Conservation (phyloP, 345 rosid genomes). For the Hypericum perforatum region DNA sequence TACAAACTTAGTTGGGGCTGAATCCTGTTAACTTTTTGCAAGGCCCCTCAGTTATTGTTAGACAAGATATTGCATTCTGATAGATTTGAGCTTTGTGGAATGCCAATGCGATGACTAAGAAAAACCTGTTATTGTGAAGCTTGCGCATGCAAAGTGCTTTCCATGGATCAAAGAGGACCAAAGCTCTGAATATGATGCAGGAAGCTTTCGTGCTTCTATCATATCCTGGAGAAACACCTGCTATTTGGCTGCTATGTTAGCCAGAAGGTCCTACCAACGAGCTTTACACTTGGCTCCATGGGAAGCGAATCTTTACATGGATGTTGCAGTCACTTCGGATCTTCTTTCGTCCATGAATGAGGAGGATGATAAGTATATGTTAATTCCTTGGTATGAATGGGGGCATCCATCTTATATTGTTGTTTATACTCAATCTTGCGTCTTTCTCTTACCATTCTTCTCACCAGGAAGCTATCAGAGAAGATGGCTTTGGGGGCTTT, state of each 20-base stretch:
- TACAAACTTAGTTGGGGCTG: no score
- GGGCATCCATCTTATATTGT: conserved; percentile 11
- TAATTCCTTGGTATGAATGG: conserved; percentile 49
- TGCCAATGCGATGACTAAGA: no score
- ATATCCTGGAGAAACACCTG: conserved; percentile 64
- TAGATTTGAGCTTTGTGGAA: no score
- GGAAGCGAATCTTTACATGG: conserved; percentile 76
- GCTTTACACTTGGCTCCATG: conserved; percentile 83
- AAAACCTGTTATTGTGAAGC: conserved; percentile 21
- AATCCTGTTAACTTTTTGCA: no score
- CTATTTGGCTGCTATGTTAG: conserved; percentile 44
- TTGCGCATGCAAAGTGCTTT: conserved; percentile 60
- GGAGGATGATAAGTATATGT: conserved; percentile 21
- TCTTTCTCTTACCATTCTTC: conserved; percentile 20
- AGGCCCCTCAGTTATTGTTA: no score
- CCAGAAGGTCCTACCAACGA: conserved; percentile 64
- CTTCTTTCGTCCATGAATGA: conserved; percentile 41
- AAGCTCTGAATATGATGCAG: conserved; percentile 22
- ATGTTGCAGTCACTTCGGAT: conserved; percentile 64
- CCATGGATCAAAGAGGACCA: conserved; percentile 54
- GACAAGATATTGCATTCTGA: no score
- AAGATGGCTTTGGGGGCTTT: conserved; percentile 89
- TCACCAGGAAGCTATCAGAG: conserved; percentile 77
- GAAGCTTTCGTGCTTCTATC: conserved; percentile 42
- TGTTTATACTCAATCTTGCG: conserved; percentile 9